Evolutionary conservation across 208 protist species (phyloP), one percentile per base, ranked within the genome.

Genomic region (Leishmania mexicana): DNA sequence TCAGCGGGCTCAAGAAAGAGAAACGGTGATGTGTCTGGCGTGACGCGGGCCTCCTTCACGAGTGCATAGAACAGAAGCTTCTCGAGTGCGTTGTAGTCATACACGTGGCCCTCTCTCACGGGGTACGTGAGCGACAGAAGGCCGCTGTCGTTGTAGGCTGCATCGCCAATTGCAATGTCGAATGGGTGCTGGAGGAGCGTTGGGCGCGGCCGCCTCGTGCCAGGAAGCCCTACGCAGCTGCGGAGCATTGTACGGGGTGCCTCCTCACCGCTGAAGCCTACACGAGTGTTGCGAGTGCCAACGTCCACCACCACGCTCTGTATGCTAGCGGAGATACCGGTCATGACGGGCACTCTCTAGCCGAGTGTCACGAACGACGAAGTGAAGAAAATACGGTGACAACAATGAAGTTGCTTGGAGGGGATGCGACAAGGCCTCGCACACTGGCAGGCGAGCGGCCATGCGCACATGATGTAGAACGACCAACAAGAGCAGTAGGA

Each of bases 1-100:
- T 98, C 83, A 10, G 99, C 95, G 10, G 99, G 86, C 90, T 99
- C 98, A n/a, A 99, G 99, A 53, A 99, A 94, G n/a, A 99, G 87
- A 47, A 95, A 78, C 49, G 94, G 88, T 2, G 88, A 88, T 42
- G 82, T 75, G 47, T 95, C 88, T 0, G 94, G 93, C 3, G 88
- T 78, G 13, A 96, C 86, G 21, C 88, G 78, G 8, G 98, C 89
- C 47, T 88, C 83, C 35, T 81, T 72, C 68, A 96, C 96, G 2
- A 98, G 78, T 0, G 87, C 88, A 76, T 98, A 86, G 31, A 96
- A 89, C 71, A 97, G 93, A 24, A 98, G 83, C 68, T 93, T 82
- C 88, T 99, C 97, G 68, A 98, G 83, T 0, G 54, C 85, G 57
- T 95, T 87, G 75, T 90, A 98, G 87, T 97, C 91, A 24, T 35